Percentiles rank a stretch among this genome's conserved stretches.
Conservation (phyloP, 2,329 filamentous ascomycete species). For the Colletotrichum caudatum region DNA sequence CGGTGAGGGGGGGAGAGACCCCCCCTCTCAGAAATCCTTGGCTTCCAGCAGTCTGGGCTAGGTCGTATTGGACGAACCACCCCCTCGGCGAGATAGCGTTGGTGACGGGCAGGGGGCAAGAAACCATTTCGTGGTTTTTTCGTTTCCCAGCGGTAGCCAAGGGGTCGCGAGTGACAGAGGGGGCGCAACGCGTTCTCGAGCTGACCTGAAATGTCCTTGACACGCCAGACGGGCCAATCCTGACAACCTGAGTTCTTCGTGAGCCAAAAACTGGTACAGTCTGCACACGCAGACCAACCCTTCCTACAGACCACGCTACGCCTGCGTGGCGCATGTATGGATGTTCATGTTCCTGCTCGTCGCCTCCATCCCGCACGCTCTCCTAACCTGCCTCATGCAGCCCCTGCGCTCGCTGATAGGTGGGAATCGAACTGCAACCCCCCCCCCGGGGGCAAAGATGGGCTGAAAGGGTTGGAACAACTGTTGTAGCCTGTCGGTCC, state of each 20-base stretch:
- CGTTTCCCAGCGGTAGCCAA: neutral
- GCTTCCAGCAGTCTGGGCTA: constrained; percentile 15
- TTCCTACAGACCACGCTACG: constrained; percentile 24
- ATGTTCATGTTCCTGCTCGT: constrained; percentile 38
- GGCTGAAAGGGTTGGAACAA: constrained; percentile 30
- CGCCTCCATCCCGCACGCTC: constrained; percentile 34
- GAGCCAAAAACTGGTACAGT: constrained; percentile 25
- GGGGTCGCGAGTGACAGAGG: constrained; percentile 3
- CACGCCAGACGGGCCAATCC: constrained; percentile 24
- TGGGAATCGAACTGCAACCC: constrained; percentile 43
- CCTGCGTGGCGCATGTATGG: constrained; percentile 16
- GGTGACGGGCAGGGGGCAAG: neutral
- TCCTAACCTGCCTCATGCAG: constrained; percentile 48
- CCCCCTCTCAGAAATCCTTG: constrained; percentile 10
- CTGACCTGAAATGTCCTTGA: constrained; percentile 1
- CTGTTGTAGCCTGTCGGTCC: constrained; percentile 14
- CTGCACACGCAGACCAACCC: neutral
- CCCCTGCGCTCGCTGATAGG: constrained; percentile 46
- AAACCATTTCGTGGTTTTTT: constrained; percentile 13
- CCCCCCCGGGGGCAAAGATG: constrained; percentile 18
- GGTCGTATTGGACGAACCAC: constrained; percentile 24
- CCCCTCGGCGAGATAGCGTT: constrained; percentile 25
- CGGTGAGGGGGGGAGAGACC: too few species aligned
- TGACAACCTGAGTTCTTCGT: neutral
- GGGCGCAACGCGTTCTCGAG: constrained; percentile 5